Base-by-base conservation (phyloP, 768 basidiomycete species). In the Macrolepiota albuminosa region DNA sequence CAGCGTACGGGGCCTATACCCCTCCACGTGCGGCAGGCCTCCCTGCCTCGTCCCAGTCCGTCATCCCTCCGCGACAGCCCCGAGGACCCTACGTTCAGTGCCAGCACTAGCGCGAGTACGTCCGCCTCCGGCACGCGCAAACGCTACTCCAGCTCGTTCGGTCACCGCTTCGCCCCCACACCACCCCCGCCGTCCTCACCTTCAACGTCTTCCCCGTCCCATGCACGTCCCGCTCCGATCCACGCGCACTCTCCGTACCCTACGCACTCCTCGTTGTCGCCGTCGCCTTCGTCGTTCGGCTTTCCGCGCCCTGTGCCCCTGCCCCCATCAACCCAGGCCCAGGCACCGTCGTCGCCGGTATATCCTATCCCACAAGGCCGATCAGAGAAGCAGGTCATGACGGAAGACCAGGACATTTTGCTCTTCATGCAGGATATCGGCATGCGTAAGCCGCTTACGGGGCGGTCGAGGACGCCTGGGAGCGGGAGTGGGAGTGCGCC, bases 401-500 rank as follows among this genome's bases (percentile, higher is more conserved):
- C 82, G 6, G 87, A 91, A 62, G 87, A 91, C 64, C 89, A 90
- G 63, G 90, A 91, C 54, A 84, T 92, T 33, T 89, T 89, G 5
- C 76, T 81, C 13, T 92, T 91, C 65, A 86, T 92, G 45, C 85
- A 87, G 66, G 87, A 91, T 50, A 89, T 90, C 53, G 89, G 89
- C 64, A 74, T 81, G 29, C 79, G 87, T 29, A 86, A 84, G 66
- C 89, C 89, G 3, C 74, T 92, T 54, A 75, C 75, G 13, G 78
- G 81, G 34, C 70, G 78, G 33, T 66, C 60, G 56, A 75, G 70
- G 59, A 37, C 11, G 26, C 37, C 33, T n/a, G 31, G 16, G 3
- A 18, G 31, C 10, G 42, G 42, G 8, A 43, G 42, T 10, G 42
- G 42, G 8, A 43, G 42, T 10, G 42, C 3, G 42, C 42, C 42